Evolutionary conservation across 2,329 filamentous ascomycete species (phyloP).

Genomic region (Samsoniella hepiali): DNA sequence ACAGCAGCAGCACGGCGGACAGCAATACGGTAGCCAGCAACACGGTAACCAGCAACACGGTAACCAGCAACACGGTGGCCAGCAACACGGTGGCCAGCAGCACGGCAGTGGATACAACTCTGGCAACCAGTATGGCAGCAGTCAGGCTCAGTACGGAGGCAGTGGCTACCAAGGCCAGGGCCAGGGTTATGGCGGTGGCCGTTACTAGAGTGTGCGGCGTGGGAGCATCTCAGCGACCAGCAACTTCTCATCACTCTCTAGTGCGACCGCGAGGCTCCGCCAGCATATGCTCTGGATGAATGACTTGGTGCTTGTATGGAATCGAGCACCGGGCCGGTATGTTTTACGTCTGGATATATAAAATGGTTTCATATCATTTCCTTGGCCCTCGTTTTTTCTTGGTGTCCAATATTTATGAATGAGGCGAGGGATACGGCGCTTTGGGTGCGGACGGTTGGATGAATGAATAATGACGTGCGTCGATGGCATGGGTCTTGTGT

Average conservation of each 20-base stretch:
- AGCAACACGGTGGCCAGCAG: slow-evolving; percentile 8
- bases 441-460: not conserved
- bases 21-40: not conserved
- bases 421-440: slow-evolving; percentile 9
- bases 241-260: not conserved
- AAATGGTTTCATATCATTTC: not conserved
- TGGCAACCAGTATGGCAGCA: slow-evolving; percentile 10
- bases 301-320: not conserved
- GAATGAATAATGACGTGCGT: slow-evolving; percentile 15
- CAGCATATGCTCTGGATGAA: not conserved
- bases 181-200: slow-evolving; percentile 11
- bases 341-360: slow-evolving; percentile 4
- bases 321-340: not conserved
- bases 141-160: slow-evolving; percentile 12
- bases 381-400: not conserved
- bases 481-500: not conserved
- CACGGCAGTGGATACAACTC: slow-evolving; percentile 11
- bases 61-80: not conserved
- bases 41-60: not conserved
- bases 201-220: not conserved
- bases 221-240: not conserved
- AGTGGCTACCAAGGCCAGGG: slow-evolving; percentile 14
- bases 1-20: not conserved
- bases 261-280: not conserved
- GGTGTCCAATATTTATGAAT: slow-evolving; percentile 1